Evolutionary conservation across 768 basidiomycete species (phyloP), one percentile per base, ranked within the genome.

Genomic region (Collybiopsis confluens): DNA sequence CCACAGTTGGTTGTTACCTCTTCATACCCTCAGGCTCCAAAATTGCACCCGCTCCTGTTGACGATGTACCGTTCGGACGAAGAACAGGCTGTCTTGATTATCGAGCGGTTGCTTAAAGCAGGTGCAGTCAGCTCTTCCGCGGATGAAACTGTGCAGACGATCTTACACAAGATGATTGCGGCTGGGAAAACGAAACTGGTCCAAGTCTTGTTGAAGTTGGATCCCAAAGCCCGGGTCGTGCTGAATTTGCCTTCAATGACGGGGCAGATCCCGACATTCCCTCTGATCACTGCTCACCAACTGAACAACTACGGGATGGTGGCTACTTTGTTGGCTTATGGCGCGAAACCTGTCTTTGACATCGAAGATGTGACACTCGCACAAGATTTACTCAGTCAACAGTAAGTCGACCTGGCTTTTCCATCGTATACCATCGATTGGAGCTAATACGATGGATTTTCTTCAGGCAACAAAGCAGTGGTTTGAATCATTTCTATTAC

Each of bases 61-160:
- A 43, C 41, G 15, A 28, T 21, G 11, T 52, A 52, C 27, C 64
- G 70, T 28, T 65, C 70, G 0, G 72, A 78, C 49, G 73, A 79
- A 50, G 72, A 74, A 37, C 67, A 65, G 27, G 71, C 71, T 0
- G 70, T 65, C 54, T 61, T 64, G 38, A 66, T 77, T 26, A 74
- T 73, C 1, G 68, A 73, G 54, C 60, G 68, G 21, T 69, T 80
- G 23, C 60, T 80, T 30, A 54, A 66, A 20, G 70, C 70, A 1
- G 76, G 75, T 5, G 74, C 75, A 0, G 68, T 71, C 0, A 73
- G 72, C 1, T 71, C 76, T 10, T 70, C 70, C 2, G 75, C 77
- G 2, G 68, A 76, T 45, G 59, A 64, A 1, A 20, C 63, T 2
- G 56, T 73, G 61, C 50, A 56, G 11, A 80, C 77, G 2, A 70